phyloP scores from a whole-genome alignment of 495 filamentous ascomycete species.

The Neurospora sp. region DNA sequence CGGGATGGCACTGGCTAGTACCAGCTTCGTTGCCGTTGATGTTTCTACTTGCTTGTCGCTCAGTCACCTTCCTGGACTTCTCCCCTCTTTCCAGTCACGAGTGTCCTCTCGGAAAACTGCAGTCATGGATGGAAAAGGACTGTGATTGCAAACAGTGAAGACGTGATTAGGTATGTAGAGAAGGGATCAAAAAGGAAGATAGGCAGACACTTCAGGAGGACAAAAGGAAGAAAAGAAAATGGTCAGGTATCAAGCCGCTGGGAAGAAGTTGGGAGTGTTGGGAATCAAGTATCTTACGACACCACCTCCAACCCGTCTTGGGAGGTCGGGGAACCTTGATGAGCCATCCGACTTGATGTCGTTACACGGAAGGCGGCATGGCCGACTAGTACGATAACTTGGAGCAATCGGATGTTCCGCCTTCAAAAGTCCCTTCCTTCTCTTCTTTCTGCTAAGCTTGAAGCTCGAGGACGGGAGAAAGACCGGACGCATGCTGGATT shows the following conservation, averaged over 20 bases:
- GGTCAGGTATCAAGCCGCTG: background rate
- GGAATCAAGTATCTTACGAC: background rate
- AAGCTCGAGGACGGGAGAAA: background rate
- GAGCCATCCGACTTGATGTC: background rate
- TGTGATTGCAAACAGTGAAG: background rate
- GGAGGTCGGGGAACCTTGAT: too few species aligned
- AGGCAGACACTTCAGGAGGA: background rate
- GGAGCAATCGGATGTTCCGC: background rate
- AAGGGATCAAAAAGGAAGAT: background rate
- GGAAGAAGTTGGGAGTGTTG: background rate
- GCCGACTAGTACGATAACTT: background rate
- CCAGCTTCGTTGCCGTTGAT: background rate
- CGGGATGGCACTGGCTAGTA: background rate
- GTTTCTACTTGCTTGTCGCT: background rate
- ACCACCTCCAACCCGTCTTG: background rate
- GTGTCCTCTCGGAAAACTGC: background rate
- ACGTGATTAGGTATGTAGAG: background rate
- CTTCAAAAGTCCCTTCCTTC: background rate
- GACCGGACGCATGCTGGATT: background rate
- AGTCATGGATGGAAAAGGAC: background rate
- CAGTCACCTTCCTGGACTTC: background rate
- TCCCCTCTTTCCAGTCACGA: background rate
- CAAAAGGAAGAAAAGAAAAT: background rate
- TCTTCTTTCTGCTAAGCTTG: background rate
- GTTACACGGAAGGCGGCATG: background rate